Percentiles rank a stretch among this genome's conserved stretches.
phyloP scores from a whole-genome alignment of 2,329 filamentous ascomycete species.

The Aspergillus awamori region DNA sequence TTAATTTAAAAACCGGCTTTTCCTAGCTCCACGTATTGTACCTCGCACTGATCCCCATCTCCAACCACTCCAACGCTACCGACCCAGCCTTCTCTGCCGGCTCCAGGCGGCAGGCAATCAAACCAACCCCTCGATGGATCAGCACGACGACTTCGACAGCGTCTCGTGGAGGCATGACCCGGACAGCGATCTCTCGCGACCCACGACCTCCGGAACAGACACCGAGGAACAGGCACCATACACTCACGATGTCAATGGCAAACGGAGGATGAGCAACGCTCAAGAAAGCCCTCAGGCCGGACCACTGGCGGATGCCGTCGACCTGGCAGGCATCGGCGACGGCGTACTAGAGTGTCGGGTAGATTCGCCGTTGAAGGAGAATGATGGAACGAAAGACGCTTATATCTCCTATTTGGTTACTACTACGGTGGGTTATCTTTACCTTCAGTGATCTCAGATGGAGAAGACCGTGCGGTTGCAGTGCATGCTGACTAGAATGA shows the following conservation, averaged over 20 bases:
- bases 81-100: constrained; percentile 5
- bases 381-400: constrained; percentile 92
- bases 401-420: constrained; percentile 96
- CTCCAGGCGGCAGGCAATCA: constrained; percentile 5
- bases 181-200: constrained; percentile 50
- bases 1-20: background rate
- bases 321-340: constrained; percentile 66
- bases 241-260: constrained; percentile 50
- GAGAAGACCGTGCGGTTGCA: background rate
- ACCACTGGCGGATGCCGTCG: constrained; percentile 56
- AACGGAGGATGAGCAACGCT: constrained; percentile 51
- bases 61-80: background rate
- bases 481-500: background rate
- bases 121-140: constrained; percentile 43
- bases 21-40: background rate
- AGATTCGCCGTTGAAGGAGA: constrained; percentile 84
- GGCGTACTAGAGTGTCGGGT: constrained; percentile 85
- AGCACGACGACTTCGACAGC: constrained; percentile 74
- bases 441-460: background rate
- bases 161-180: constrained; percentile 74
- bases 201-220: constrained; percentile 47
- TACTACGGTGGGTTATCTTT: constrained; percentile 67
- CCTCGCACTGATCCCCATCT: background rate
- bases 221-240: constrained; percentile 38
- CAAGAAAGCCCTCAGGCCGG: constrained; percentile 53